Base-by-base conservation (phyloP, 2,329 filamentous ascomycete species). In the Hypoxylon sp. region DNA sequence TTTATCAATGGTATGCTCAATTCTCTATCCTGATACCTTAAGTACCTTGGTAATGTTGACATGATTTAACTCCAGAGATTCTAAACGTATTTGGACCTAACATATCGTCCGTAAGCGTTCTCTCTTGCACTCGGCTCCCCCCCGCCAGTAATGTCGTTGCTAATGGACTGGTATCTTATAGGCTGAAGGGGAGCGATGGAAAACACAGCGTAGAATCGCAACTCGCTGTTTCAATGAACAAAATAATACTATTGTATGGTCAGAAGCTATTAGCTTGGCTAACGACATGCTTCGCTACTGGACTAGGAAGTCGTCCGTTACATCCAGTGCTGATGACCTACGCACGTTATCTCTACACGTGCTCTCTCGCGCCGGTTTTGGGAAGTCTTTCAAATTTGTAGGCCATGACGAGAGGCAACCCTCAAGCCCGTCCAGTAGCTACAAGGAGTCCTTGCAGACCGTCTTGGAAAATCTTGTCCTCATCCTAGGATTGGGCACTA, bases 391-490 rank as follows among this genome's bases (percentile, higher is more conserved):
- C 62, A 70, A 74, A 57, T 81, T 76, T 68, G 70, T 73, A 65
- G 75, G 73, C 44, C 67, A 73, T 62, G 73, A 75, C 53, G 68
- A 74, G 69, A 61, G 47, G 35, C 54, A 66, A 70, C 31, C 44
- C 61, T 24, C 42, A 17, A 64, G 52, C 35, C 53, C 42, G 8
- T 67, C 73, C 1, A 39, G 57, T 1, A 77, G 57, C 63, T 78
- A 78, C 67, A 75, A 76, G 26, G 67, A 75, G 1, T 75, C 78
- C 0, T 61, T 80, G 2, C 67, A 76, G 44, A 62, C 62, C 0
- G 73, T 79, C 10, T 29, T 79, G 2, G 78, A 78, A 17, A 78
- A 78, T 55, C 73, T 73, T 22, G 71, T 79, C 13, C 65, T 79
- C 0, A 77, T 79, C 14, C 59, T 79, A 11, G 73, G 67, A 0